These are phyloP conservation scores for Aspergillus fijiensis DNA, from an alignment of 2,329 filamentous ascomycete genomes.

Conservation along the genomic window DNA sequence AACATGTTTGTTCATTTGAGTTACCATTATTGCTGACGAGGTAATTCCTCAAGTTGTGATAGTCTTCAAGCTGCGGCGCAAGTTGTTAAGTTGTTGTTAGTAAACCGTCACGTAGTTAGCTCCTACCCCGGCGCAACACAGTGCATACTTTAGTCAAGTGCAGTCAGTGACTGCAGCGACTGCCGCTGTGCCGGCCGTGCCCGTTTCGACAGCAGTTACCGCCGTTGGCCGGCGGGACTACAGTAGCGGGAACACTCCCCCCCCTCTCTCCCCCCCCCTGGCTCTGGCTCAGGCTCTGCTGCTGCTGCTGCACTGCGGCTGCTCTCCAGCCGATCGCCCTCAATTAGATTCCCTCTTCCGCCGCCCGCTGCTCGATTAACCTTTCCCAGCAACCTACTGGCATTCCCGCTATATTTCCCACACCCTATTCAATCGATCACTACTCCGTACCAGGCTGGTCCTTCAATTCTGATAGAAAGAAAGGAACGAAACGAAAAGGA, in stretches of 20 bases:
- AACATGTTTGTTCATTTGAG: background rate
- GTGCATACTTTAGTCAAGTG: too few species aligned
- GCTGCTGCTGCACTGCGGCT: background rate
- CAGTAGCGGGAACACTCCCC: background rate
- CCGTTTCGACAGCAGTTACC: slow-evolving; percentile 5
- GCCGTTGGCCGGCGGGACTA: slow-evolving; percentile 11
- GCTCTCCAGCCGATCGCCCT: slow-evolving; percentile 16
- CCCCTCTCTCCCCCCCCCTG: background rate
- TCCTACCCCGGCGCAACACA: background rate
- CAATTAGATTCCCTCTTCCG: slow-evolving; percentile 12
- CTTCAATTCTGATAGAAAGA: slow-evolving; percentile 15
- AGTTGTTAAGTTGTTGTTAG: background rate
- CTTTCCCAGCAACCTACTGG: slow-evolving; percentile 12
- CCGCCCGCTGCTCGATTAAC: slow-evolving; percentile 9
- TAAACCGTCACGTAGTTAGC: background rate
- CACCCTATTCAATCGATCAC: slow-evolving; percentile 9
- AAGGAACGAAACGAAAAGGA: background rate
- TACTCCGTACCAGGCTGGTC: slow-evolving; percentile 19
- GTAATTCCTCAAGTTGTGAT: background rate
- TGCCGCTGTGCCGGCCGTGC: background rate
- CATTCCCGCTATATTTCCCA: slow-evolving; percentile 8
- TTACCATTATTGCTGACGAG: background rate
- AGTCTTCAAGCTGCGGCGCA: background rate
- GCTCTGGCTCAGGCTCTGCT: slow-evolving; percentile 6
- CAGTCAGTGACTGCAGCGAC: background rate